Base-by-base conservation (phyloP, 441 rosid genomes). In the Eutrema salsugineum region DNA sequence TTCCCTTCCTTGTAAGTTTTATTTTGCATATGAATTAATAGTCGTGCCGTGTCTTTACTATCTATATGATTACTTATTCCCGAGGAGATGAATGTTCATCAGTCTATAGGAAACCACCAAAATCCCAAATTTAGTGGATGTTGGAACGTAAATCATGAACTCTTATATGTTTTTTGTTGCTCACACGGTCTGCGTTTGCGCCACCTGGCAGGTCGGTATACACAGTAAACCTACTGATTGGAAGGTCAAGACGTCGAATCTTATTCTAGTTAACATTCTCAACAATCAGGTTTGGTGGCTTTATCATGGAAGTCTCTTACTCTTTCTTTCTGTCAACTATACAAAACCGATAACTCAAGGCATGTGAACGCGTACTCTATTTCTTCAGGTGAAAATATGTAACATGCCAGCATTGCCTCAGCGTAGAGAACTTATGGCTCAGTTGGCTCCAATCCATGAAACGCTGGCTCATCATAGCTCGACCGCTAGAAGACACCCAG, bases 1-100 rank as follows among this genome's bases (percentile, higher is more conserved):
- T 95, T 84, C 99, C 99, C 12, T 95, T 85, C 80, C 81, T 95
- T 63, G 99, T 95, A 81, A 88, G 99, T 85, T 39, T 39, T 74
- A 28, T 11, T 68, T 46, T 75, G 53, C 39, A 28, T 58, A 11
- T 48, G 55, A 70, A 70, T 58, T 58, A 49, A 33, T n/a, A n/a
- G 58, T 17, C 1, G 11, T 12, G 49, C 4, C 7, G 6, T 63
- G 55, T 55, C 49, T 24, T 70, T 11, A 2, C 8, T 28, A 56
- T 11, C 44, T 39, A 63, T 56, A 55, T 69, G 58, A 48, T 16
- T 15, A 39, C 42, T 38, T 63, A 28, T 39, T 30, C 20, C 20
- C 0, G 55, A 30, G 63, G 70, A 64, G 32, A 44, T 44, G 16
- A 54, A 54, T 72, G 46, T 32, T 39, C 42, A 72, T 30, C 40